A percentile compares a stretch with the other conserved stretches of the same genome.
phyloP scores from a whole-genome alignment of 2,329 filamentous ascomycete genomes.

The Xylariaceae sp. region DNA sequence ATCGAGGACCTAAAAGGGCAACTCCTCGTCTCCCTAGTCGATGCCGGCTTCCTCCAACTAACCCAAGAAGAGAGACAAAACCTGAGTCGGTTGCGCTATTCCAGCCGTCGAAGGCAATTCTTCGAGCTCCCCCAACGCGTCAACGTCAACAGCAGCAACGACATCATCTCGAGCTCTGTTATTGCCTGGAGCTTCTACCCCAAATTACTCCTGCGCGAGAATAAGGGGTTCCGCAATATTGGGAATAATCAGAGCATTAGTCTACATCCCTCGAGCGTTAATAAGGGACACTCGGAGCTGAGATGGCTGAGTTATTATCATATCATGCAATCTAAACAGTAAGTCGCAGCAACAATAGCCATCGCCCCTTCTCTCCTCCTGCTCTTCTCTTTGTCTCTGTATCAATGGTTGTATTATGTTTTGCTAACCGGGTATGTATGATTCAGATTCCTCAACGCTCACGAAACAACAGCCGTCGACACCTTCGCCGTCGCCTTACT shows the following conservation, averaged over 20 bases:
- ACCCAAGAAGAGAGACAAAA: conserved; percentile 67
- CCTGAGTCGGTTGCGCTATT: conserved; percentile 66
- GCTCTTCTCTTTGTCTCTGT: no score
- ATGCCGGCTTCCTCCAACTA: conserved; percentile 77
- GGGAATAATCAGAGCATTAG: conserved; percentile 89
- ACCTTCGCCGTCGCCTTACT: conserved; percentile 79
- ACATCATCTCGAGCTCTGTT: conserved; percentile 73
- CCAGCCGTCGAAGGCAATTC: conserved; percentile 66
- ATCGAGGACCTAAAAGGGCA: conserved; percentile 97
- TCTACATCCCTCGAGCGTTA: conserved; percentile 84
- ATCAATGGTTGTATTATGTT: no score
- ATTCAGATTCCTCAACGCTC: conserved; percentile 80
- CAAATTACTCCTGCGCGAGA: conserved; percentile 78
- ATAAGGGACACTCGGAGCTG: conserved; percentile 64
- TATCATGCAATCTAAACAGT: conserved; percentile 89
- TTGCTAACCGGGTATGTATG: no score
- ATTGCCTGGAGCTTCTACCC: conserved; percentile 96
- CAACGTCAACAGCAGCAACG: conserved; percentile 74
- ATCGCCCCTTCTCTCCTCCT: no score
- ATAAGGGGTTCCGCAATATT: conserved; percentile 83
- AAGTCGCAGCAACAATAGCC: conserved; percentile 36
- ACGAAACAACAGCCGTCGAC: conserved; percentile 78
- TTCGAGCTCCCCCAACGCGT: conserved; percentile 76
- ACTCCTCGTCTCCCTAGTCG: conserved; percentile 76
- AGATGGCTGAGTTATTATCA: conserved; percentile 93